Conservation (phyloP, 345 rosid genomes). For the Eucalyptus brandiana region DNA sequence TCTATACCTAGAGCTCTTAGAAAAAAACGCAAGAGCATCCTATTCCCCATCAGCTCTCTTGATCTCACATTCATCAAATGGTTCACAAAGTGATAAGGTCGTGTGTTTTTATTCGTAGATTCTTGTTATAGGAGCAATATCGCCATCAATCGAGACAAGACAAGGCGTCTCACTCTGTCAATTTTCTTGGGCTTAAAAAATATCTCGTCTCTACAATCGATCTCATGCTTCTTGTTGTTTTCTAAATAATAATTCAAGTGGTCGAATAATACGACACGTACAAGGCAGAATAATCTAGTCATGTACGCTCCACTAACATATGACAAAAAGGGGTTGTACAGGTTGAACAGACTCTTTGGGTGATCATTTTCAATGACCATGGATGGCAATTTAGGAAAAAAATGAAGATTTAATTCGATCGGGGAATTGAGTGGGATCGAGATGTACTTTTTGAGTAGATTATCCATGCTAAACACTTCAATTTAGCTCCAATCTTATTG, state of each 20-base stretch:
- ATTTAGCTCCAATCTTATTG: not conserved
- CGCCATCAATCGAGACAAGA: not conserved
- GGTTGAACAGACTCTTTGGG: not conserved
- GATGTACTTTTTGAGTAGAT: not conserved
- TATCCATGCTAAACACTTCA: not conserved
- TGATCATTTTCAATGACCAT: not conserved
- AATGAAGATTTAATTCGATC: not conserved
- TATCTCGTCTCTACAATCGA: not conserved
- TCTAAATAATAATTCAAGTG: not conserved
- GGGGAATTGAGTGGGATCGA: not conserved
- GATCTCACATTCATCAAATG: not conserved
- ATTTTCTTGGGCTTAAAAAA: not conserved
- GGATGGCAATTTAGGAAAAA: not conserved
- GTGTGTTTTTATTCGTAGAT: not conserved
- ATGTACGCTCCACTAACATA: not conserved
- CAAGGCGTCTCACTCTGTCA: not conserved
- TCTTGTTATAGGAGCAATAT: not conserved
- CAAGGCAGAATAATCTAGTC: not conserved
- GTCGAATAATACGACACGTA: not conserved
- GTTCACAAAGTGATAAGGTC: not conserved
- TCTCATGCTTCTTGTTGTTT: not conserved
- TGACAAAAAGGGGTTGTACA: not conserved
- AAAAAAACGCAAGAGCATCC: not conserved
- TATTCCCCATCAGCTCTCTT: not conserved
- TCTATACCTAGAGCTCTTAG: not conserved